Evolutionary conservation across 805 yeast genomes (phyloP).

Genomic region (Ogataea thermomethanolica): DNA sequence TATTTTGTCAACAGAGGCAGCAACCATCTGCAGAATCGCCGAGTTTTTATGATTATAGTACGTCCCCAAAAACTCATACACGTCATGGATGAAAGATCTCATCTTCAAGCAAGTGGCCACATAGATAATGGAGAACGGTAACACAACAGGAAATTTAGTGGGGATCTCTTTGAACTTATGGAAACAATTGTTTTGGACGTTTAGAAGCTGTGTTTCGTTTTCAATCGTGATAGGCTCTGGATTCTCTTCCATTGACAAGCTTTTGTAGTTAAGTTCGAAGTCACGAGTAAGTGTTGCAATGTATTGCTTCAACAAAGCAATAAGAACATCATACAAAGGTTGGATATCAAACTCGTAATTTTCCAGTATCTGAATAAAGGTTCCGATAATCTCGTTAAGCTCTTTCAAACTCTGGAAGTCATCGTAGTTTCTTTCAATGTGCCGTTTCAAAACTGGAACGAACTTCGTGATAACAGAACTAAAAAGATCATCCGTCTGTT

Average conservation of each 20-base stretch:
- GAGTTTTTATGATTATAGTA: slow-evolving; percentile 63
- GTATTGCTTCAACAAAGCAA: slow-evolving; percentile 55
- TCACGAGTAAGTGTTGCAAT: slow-evolving; percentile 52
- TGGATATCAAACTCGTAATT: slow-evolving; percentile 59
- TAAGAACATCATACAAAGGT: slow-evolving; percentile 59
- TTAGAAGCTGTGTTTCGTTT: slow-evolving; percentile 54
- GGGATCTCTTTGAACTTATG: slow-evolving; percentile 23
- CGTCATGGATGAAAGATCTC: slow-evolving; percentile 59
- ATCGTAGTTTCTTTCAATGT: slow-evolving; percentile 40
- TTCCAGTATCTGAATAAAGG: slow-evolving; percentile 73
- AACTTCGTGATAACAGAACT: slow-evolving; percentile 59
- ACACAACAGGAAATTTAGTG: slow-evolving; percentile 50
- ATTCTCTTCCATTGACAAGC: slow-evolving; percentile 71
- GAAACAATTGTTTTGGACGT: slow-evolving; percentile 46
- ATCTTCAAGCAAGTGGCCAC: slow-evolving; percentile 81
- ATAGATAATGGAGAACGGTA: slow-evolving; percentile 87
- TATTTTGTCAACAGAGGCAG: slow-evolving; percentile 64
- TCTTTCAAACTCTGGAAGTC: slow-evolving; percentile 45
- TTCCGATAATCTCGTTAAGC: slow-evolving; percentile 62
- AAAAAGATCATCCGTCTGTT: slow-evolving; percentile 72
- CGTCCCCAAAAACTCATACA: slow-evolving; percentile 60
- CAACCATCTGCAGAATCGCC: slow-evolving; percentile 54
- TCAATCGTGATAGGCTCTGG: slow-evolving; percentile 81
- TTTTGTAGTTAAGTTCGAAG: slow-evolving; percentile 59
- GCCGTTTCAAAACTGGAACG: slow-evolving; percentile 52